These are phyloP conservation scores for Tanacetum coccineum DNA, from an alignment of 129 eudicot genomes.

Conservation along the genomic window DNA sequence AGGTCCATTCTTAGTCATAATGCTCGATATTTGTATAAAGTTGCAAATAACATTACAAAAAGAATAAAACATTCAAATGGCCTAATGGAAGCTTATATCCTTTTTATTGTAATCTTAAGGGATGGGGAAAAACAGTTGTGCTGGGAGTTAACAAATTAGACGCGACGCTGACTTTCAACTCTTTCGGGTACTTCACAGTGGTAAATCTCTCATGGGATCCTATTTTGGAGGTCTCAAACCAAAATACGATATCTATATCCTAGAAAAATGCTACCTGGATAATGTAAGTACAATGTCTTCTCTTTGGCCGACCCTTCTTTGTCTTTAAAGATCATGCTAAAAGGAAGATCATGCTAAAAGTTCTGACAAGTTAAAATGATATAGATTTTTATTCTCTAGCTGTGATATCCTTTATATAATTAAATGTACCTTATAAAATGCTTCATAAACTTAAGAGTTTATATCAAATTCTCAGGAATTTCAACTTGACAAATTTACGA, in stretches of 20 bases:
- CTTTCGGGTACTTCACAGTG: conserved; percentile 44
- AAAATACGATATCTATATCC: conserved; percentile 55
- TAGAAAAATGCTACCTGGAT: conserved; percentile 56
- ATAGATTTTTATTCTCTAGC: background rate
- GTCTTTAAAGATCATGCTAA: conserved; percentile 10
- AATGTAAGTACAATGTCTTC: conserved; percentile 36
- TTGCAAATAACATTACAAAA: too few relatives aligned
- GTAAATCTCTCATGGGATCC: conserved; percentile 57
- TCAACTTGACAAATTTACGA: conserved; percentile 63
- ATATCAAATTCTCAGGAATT: conserved; percentile 40
- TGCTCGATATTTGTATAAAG: background rate
- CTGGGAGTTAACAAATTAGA: conserved; percentile 65
- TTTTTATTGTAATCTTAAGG: conserved; percentile 41
- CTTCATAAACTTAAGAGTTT: background rate
- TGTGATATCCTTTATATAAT: background rate
- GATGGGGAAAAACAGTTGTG: conserved; percentile 79
- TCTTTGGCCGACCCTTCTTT: background rate
- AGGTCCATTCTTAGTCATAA: conserved; percentile 40
- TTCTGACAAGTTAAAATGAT: too few relatives aligned
- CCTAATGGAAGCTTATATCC: background rate
- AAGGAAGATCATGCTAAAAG: background rate
- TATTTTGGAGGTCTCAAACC: conserved; percentile 78
- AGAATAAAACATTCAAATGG: background rate
- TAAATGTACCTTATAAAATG: background rate
- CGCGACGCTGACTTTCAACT: conserved; percentile 39